Evolutionary conservation across 495 filamentous ascomycete species (phyloP).

Genomic region (Pseudevernia furfuracea): DNA sequence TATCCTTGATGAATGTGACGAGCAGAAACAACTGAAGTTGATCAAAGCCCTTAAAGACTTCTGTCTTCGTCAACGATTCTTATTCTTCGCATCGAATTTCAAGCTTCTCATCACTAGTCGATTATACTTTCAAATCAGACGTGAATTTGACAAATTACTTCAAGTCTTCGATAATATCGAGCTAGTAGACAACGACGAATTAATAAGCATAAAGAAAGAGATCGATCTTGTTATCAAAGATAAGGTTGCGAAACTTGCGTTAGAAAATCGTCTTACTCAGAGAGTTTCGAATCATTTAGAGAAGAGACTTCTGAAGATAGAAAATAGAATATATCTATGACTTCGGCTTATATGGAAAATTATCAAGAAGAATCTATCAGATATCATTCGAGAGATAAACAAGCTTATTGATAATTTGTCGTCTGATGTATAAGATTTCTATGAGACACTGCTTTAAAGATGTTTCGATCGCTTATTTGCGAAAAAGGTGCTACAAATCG

Average conservation of each 20-base stretch:
- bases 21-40: conserved; percentile 10
- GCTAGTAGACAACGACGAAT: conserved; percentile 34
- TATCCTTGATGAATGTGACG: conserved; percentile 38
- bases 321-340: conserved; percentile 44
- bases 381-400: conserved; percentile 23
- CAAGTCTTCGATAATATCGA: conserved; percentile 22
- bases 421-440: conserved; percentile 28
- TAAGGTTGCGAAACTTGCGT: conserved; percentile 19
- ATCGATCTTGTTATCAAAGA: conserved; percentile 34
- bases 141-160: conserved; percentile 22
- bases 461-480: conserved; percentile 19
- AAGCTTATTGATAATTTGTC: conserved; percentile 28
- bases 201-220: conserved; percentile 31
- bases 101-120: conserved; percentile 42
- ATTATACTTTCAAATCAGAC: conserved; percentile 34
- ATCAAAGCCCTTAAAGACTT: conserved; percentile 16
- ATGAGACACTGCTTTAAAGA: conserved; percentile 32
- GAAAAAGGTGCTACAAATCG: conserved; percentile 33
- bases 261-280: not conserved
- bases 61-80: conserved; percentile 11
- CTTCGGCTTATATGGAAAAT: conserved; percentile 33
- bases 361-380: conserved; percentile 25
- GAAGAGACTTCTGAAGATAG: conserved; percentile 29
- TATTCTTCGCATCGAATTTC: not conserved
- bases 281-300: not conserved